A percentile compares a stretch with the other conserved stretches of the same genome.
phyloP scores from a whole-genome alignment of 2,329 filamentous ascomycete species.

The Fusarium floridanum region DNA sequence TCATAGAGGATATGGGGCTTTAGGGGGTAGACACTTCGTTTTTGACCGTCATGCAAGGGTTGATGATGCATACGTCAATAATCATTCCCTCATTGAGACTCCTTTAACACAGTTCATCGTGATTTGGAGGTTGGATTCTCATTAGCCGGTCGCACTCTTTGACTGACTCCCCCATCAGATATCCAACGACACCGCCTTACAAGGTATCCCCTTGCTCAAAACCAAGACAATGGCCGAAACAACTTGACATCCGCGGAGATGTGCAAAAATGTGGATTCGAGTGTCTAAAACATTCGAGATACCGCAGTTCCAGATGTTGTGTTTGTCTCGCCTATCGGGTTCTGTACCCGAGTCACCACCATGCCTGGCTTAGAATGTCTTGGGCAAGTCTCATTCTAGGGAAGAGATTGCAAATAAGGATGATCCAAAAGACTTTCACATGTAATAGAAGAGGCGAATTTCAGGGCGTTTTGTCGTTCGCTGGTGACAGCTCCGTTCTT shows the following conservation, averaged over 20 bases:
- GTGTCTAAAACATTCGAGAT: not conserved
- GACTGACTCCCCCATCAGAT: not conserved
- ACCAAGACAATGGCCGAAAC: not conserved
- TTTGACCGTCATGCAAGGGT: not conserved
- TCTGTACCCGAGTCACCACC: not conserved
- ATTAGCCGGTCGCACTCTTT: not conserved
- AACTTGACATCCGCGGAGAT: not conserved
- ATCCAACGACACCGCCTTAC: not conserved
- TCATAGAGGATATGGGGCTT: not conserved
- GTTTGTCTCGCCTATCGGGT: not conserved
- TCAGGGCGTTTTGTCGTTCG: not conserved
- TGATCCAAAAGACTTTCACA: not conserved
- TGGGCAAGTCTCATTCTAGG: not conserved
- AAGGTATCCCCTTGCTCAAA: not conserved
- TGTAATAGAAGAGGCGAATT: not conserved
- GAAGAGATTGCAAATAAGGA: not conserved
- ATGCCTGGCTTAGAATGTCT: not conserved
- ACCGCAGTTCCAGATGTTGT: not conserved
- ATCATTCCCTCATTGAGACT: not conserved
- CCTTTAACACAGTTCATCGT: not conserved
- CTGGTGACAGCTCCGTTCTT: slow-evolving; percentile 7
- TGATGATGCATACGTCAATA: not conserved
- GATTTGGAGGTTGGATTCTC: not conserved
- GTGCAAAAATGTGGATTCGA: not conserved
- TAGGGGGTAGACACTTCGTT: not conserved